phyloP scores from a whole-genome alignment of 108 stramenopile species.

The Fragilaria crotonensis region DNA sequence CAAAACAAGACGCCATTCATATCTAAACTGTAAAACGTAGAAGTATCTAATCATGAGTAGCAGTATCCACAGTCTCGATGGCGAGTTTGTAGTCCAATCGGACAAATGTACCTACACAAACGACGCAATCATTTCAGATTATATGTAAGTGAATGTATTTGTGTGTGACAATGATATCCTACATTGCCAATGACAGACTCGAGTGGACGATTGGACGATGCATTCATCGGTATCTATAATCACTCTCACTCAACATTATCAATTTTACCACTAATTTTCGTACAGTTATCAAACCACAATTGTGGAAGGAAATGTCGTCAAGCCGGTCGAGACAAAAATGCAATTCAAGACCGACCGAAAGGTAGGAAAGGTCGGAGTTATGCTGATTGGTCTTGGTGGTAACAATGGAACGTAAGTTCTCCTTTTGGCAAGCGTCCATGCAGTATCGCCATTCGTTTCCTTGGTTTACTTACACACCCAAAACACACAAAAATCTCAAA shows the following conservation, averaged over 20 bases:
- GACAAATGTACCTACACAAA: constrained; percentile 86
- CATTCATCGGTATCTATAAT: too few species aligned
- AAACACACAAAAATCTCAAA: background rate
- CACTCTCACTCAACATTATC: background rate
- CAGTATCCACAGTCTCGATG: constrained; percentile 46
- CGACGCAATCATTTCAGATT: constrained; percentile 83
- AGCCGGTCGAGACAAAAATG: constrained; percentile 64
- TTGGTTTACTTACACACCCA: background rate
- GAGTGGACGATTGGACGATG: background rate
- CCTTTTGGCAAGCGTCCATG: background rate
- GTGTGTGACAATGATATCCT: background rate
- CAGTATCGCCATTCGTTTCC: background rate
- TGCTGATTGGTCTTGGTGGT: constrained; percentile 95
- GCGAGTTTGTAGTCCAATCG: constrained; percentile 64
- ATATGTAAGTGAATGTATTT: constrained; percentile 50
- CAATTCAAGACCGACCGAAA: constrained; percentile 84
- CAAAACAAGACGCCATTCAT: too few species aligned
- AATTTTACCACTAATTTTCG: background rate
- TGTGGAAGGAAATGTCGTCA: constrained; percentile 81
- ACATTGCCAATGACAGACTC: background rate
- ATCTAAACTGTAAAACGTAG: too few species aligned
- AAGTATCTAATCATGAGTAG: too few species aligned
- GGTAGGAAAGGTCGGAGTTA: constrained; percentile 91
- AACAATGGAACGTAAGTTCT: constrained; percentile 90
- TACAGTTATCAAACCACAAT: constrained; percentile 81